Conservation (phyloP, 176 grass and related monocot species). For the Tuctoria greenei region DNA sequence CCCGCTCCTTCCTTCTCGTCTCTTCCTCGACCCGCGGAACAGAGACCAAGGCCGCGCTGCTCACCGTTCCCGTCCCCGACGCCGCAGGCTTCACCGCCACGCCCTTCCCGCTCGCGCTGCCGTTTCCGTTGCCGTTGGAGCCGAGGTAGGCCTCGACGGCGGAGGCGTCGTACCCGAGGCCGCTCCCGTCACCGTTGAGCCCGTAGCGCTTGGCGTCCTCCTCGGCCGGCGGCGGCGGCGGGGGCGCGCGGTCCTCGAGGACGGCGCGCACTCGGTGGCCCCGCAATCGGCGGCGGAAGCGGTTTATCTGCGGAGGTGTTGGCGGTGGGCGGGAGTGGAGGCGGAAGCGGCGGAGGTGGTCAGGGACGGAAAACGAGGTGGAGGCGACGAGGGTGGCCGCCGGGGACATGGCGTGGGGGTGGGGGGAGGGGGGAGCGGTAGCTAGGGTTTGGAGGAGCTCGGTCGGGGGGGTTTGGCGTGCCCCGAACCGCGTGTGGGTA, state of each 20-base stretch:
- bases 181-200: slow-evolving; percentile 49
- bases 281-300: slow-evolving; percentile 14
- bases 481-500: not conserved
- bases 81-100: not conserved
- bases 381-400: slow-evolving; percentile 39
- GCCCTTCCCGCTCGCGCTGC: slow-evolving; percentile 3
- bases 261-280: slow-evolving; percentile 7
- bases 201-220: slow-evolving; percentile 41
- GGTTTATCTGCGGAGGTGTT: not conserved
- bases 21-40: slow-evolving; percentile 38
- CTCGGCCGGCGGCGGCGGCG: slow-evolving; percentile 13
- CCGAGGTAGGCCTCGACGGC: slow-evolving; percentile 40
- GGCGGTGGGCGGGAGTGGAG: not conserved
- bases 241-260: slow-evolving; percentile 27
- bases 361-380: slow-evolving; percentile 43
- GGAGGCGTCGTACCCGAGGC: slow-evolving; percentile 47
- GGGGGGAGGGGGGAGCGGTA: not conserved
- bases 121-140: slow-evolving; percentile 40
- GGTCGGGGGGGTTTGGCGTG: not conserved
- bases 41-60: not conserved
- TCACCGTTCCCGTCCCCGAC: not conserved
- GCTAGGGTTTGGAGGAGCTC: slow-evolving; percentile 29
- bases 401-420: slow-evolving; percentile 32
- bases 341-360: slow-evolving; percentile 39
- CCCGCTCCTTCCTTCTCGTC: slow-evolving; percentile 67